These are phyloP conservation scores for Neurospora sp. DNA, from an alignment of 495 filamentous ascomycete genomes.

Conservation along the genomic window DNA sequence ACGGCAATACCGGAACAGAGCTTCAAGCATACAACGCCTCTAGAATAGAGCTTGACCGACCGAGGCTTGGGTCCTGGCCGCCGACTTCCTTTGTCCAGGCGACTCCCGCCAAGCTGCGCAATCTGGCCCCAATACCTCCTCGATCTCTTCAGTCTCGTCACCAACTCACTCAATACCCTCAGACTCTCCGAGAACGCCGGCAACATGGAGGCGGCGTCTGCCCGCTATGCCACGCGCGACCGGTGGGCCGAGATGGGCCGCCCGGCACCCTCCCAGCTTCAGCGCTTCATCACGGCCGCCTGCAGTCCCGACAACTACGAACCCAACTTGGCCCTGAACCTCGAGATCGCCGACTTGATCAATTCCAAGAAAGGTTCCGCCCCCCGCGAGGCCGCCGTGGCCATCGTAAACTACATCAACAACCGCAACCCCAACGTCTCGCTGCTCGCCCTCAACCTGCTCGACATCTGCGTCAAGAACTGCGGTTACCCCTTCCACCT, in stretches of 20 bases:
- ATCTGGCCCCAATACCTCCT: background rate
- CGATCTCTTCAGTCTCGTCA: background rate
- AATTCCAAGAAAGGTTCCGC: constrained; percentile 97
- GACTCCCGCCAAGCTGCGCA: background rate
- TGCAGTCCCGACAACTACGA: constrained; percentile 96
- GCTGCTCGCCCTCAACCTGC: constrained; percentile 77
- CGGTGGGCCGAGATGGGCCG: constrained; percentile 79
- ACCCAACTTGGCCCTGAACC: constrained; percentile 88
- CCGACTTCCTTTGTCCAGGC: background rate
- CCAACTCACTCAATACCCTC: background rate
- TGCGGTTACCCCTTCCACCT: constrained; percentile 99
- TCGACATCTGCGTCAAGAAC: constrained; percentile 99
- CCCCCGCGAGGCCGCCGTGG: constrained; percentile 89
- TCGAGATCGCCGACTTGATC: constrained; percentile 93
- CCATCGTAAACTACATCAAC: constrained; percentile 92
- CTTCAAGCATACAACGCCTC: background rate
- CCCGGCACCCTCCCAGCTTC: constrained; percentile 70
- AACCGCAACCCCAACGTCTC: constrained; percentile 92
- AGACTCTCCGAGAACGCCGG: background rate
- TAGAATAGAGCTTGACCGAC: background rate
- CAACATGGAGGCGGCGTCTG: constrained; percentile 83
- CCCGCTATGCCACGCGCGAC: constrained; percentile 90
- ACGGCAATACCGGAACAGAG: background rate
- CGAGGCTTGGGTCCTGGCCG: background rate
- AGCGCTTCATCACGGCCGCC: constrained; percentile 90